phyloP scores from a whole-genome alignment of 164 flowering plant species.

The Kalanchoe fedtschenkoi region DNA sequence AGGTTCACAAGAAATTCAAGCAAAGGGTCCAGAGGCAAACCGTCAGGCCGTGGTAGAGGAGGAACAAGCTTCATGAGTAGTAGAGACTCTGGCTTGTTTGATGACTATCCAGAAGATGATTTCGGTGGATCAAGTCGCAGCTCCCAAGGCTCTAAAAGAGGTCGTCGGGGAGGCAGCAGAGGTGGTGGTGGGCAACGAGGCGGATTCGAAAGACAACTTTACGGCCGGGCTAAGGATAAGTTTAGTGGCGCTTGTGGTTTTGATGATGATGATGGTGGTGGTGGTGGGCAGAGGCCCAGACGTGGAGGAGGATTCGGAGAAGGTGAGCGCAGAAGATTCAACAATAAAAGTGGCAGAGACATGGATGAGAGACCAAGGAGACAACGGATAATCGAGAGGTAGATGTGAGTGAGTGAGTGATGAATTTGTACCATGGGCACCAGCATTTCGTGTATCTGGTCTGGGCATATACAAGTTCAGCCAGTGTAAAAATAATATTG shows the following conservation, averaged over 20 bases:
- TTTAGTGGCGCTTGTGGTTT: neutral
- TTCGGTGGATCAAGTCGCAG: neutral
- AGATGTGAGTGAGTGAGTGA: too few species aligned
- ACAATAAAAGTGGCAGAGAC: slow-evolving; percentile 16
- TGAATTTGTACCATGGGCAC: too few species aligned
- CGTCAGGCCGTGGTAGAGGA: slow-evolving; percentile 16
- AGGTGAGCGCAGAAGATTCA: slow-evolving; percentile 22
- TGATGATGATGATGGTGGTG: slow-evolving; percentile 9
- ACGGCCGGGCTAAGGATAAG: neutral
- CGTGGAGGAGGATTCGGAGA: slow-evolving; percentile 19
- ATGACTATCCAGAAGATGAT: slow-evolving; percentile 6
- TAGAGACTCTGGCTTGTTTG: neutral
- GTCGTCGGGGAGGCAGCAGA: neutral
- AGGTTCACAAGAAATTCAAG: slow-evolving; percentile 1
- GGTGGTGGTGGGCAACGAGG: neutral
- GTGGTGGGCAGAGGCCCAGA: slow-evolving; percentile 10
- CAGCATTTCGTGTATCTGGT: too few species aligned
- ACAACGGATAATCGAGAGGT: slow-evolving; percentile 40
- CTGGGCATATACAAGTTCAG: too few species aligned
- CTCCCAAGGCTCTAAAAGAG: neutral
- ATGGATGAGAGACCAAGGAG: slow-evolving; percentile 38
- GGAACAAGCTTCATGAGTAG: slow-evolving; percentile 13
- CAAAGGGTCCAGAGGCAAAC: slow-evolving; percentile 17
- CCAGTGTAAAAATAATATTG: too few species aligned
- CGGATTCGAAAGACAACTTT: slow-evolving; percentile 8